Percentiles rank a stretch among this genome's conserved stretches.
Evolutionary conservation across 768 basidiomycete species (phyloP).

Genomic region (Pisolithus orientalis): DNA sequence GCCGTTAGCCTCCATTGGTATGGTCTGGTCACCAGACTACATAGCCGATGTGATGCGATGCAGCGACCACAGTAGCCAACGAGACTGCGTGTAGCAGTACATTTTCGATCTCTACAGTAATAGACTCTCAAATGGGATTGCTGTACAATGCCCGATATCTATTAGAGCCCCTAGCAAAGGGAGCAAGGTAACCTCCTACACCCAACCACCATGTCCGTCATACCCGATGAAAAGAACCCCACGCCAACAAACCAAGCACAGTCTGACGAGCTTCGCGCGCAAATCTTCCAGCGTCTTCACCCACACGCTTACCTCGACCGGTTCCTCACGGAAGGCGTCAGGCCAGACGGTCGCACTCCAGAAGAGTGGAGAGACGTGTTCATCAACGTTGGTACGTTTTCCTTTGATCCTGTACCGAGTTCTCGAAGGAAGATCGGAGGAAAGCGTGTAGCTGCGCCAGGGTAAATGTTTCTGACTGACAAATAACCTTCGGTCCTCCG

Average conservation of each 20-base stretch:
- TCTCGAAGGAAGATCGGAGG: not conserved
- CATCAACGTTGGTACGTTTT: conserved; percentile 69
- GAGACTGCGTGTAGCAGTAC: no score
- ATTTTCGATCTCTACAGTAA: no score
- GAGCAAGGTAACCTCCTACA: not conserved
- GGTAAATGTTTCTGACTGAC: not conserved
- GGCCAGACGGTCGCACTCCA: conserved; percentile 80
- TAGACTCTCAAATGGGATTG: no score
- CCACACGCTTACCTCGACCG: conserved; percentile 83
- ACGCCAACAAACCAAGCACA: not conserved
- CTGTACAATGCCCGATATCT: no score
- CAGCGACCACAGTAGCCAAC: no score
- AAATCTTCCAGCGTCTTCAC: conserved; percentile 82
- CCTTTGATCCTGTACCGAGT: not conserved
- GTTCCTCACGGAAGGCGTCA: conserved; percentile 68
- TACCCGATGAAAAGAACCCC: no score
- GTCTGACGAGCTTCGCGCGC: conserved; percentile 24
- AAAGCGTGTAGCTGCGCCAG: not conserved
- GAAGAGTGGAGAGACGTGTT: conserved; percentile 67
- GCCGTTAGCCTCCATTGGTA: no score
- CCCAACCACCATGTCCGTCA: not conserved
- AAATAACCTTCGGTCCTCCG: not conserved
- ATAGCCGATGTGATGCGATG: no score
- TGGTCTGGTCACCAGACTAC: no score
- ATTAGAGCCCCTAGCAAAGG: no score